Conservation (phyloP, 2,329 filamentous ascomycete species). For the Trichoderma cornu-damae region DNA sequence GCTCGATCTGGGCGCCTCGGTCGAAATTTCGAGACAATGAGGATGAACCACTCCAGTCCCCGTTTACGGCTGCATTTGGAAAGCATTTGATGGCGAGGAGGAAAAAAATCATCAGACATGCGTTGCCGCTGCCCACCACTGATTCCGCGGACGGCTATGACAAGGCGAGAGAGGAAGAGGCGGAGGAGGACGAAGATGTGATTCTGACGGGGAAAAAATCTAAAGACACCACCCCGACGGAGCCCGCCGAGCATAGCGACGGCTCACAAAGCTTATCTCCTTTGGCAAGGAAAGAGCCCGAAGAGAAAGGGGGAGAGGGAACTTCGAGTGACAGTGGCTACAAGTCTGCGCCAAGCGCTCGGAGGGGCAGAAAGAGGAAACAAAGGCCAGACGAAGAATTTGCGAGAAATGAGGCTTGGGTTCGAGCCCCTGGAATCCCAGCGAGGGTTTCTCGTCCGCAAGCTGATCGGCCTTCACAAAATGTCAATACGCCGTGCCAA, state of each 20-base stretch:
- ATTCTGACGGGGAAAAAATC: constrained; percentile 20
- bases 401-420: neutral
- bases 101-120: neutral
- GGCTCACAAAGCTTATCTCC: neutral
- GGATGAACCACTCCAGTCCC: constrained; percentile 11
- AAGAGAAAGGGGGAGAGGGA: neutral
- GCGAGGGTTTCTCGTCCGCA: neutral
- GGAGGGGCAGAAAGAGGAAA: constrained; percentile 8
- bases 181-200: constrained; percentile 23
- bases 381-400: neutral
- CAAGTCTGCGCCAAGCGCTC: neutral
- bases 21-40: constrained; percentile 23
- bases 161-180: constrained; percentile 24
- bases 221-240: neutral
- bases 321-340: constrained; percentile 8
- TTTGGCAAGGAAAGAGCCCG: neutral
- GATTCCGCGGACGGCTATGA: constrained; percentile 22
- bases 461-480: neutral
- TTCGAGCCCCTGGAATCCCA: neutral
- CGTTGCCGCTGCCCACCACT: neutral
- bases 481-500: neutral
- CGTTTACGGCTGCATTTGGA: constrained; percentile 7
- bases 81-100: constrained; percentile 5
- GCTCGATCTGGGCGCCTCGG: constrained; percentile 34
- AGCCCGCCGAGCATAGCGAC: neutral